Evolutionary conservation across 192 early-diverging fungal genomes (phyloP).

Genomic region (Cladochytrium replicatum): DNA sequence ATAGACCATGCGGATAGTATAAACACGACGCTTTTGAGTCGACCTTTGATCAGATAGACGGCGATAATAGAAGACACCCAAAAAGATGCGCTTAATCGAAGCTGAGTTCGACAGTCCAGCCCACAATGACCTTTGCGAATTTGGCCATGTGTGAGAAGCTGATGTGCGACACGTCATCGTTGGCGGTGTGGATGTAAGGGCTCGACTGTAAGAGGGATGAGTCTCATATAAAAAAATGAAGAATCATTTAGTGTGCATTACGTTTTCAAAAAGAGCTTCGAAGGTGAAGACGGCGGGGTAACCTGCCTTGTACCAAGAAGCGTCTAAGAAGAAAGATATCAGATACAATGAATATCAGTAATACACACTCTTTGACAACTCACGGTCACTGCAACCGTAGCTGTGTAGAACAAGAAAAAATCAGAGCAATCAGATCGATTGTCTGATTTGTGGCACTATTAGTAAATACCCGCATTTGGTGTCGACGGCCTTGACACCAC

Average conservation of each 20-base stretch:
- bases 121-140: conserved; percentile 73
- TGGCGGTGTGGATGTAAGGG: conserved; percentile 73
- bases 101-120: conserved; percentile 70
- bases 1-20: no score
- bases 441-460: neutral
- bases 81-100: no score
- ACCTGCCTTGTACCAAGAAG: conserved; percentile 81
- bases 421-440: neutral
- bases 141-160: conserved; percentile 81
- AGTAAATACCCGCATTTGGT: conserved; percentile 77
- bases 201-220: neutral
- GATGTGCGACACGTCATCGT: conserved; percentile 66
- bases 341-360: no score
- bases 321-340: no score
- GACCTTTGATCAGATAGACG: no score
- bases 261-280: conserved; percentile 31
- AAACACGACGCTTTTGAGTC: no score
- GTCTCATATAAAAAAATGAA: neutral
- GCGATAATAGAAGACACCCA: no score
- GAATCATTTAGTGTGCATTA: conserved; percentile 8
- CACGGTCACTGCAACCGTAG: no score
- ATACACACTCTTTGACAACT: no score
- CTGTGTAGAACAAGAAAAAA: no score
- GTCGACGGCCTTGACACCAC: conserved; percentile 49
- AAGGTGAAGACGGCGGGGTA: conserved; percentile 74